These are phyloP conservation scores for Cladosporium sp. DNA, from an alignment of 2,329 filamentous ascomycete species.

Conservation along the genomic window DNA sequence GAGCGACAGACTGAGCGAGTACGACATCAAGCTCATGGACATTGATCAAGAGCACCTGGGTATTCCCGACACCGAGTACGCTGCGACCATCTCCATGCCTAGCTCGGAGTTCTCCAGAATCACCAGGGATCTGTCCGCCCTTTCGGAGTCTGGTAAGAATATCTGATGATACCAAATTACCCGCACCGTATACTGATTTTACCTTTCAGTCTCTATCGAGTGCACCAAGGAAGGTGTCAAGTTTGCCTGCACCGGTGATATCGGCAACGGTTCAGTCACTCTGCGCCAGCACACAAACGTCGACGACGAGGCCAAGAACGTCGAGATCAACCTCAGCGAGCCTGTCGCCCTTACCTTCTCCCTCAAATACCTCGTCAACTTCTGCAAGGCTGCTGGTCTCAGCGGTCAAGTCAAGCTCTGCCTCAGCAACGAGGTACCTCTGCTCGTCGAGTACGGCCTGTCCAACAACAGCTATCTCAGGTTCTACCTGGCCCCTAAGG, in stretches of 20 bases:
- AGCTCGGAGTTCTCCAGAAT: constrained; percentile 88
- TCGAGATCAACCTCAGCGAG: constrained; percentile 86
- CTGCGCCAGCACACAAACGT: constrained; percentile 83
- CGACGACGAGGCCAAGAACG: constrained; percentile 80
- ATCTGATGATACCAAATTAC: neutral
- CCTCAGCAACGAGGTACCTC: constrained; percentile 91
- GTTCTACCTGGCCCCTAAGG: constrained; percentile 98
- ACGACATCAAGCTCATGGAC: constrained; percentile 99
- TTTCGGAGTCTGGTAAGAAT: constrained; percentile 87
- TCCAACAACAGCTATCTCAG: constrained; percentile 80
- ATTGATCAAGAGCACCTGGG: constrained; percentile 99
- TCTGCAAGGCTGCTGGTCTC: constrained; percentile 93
- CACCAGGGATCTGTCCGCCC: constrained; percentile 81
- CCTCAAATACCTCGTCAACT: constrained; percentile 98
- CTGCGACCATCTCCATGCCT: constrained; percentile 85
- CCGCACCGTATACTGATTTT: too few relatives aligned
- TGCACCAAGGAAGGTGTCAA: constrained; percentile 96
- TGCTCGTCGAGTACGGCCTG: constrained; percentile 87
- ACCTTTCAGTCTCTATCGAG: constrained; percentile 74
- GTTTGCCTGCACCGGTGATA: constrained; percentile 89
- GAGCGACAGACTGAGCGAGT: constrained; percentile 91
- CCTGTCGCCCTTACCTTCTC: constrained; percentile 94
- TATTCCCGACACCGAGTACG: constrained; percentile 98
- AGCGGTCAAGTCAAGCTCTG: constrained; percentile 82
- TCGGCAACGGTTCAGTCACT: constrained; percentile 90